These are phyloP conservation scores for Pelagomonas calceolata DNA, from an alignment of 108 stramenopile genomes.

Conservation along the genomic window DNA sequence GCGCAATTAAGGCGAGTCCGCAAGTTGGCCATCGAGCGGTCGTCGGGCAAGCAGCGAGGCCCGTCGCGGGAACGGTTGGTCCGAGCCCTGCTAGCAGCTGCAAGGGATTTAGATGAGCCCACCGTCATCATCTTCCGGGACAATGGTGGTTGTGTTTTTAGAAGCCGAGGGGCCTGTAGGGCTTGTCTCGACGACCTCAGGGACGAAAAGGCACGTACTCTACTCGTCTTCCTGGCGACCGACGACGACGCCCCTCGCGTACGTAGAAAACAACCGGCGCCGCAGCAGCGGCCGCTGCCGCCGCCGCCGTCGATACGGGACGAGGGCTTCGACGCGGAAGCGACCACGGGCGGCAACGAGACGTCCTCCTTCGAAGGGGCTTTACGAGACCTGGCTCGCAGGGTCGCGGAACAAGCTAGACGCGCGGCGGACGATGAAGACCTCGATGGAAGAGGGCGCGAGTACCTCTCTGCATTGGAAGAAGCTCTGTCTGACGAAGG, in stretches of 20 bases:
- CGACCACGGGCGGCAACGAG: background rate
- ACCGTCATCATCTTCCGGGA: background rate
- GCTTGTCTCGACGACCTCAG: background rate
- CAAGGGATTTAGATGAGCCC: background rate
- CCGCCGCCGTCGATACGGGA: background rate
- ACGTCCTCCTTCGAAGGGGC: background rate
- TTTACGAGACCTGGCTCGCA: background rate
- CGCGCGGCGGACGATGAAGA: background rate
- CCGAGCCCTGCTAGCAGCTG: background rate
- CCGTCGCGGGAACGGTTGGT: background rate
- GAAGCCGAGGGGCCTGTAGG: background rate
- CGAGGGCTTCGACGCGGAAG: background rate
- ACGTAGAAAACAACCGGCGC: background rate
- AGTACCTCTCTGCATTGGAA: background rate
- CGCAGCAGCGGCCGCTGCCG: background rate
- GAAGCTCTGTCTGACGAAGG: background rate
- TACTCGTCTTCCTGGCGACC: background rate
- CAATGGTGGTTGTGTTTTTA: background rate
- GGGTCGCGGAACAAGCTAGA: background rate
- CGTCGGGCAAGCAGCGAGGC: background rate
- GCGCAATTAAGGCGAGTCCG: slow-evolving; percentile 3
- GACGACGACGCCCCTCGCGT: background rate
- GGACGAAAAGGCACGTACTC: background rate
- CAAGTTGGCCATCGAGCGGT: background rate
- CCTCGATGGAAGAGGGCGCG: too few relatives aligned